Evolutionary conservation across 164 flowering plant genomes (phyloP), one percentile per base, ranked within the genome.

Genomic region (Pachysandra terminalis): DNA sequence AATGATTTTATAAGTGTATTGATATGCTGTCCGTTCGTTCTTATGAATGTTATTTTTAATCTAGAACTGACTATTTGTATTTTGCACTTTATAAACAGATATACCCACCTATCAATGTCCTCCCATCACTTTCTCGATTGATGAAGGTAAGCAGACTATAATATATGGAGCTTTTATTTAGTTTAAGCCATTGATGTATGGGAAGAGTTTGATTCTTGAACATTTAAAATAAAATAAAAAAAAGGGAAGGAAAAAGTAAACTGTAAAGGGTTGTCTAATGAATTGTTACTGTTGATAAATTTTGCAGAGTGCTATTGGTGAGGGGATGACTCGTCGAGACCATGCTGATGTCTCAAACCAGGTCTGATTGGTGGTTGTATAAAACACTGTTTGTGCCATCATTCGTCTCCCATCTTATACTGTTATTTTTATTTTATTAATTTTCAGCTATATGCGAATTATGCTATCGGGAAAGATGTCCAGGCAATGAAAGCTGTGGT

Each of bases 391-490:
- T 40, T 40, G 45, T 10, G 7, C 7, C 10, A 5, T 40, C 45
- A 40, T 40, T 40, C 10, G 45, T 10, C 16, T 63, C 45, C 21
- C 24, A 2, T 27, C 40, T 21, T 0, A n/a, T 57, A 17, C 24
- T 37, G 56, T 67, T 26, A 19, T 13, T 59, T 0, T 62, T 57
- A 48, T 22, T n/a, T n/a, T n/a, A n/a, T n/a, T n/a, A n/a, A 0
- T 32, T 55, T 57, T 66, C 80, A 93, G 99, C 83, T 93, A 0
- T 96, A 96, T 81, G 99, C 99, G 75, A 96, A 96, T 73, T 96
- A 96, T 85, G 98, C 98, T 5, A 93, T 96, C 69, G 99, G 99
- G 51, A 96, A 96, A 96, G n/a, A n/a, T n/a, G n/a, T n/a, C n/a
- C n/a, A n/a, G n/a, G n/a, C n/a, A n/a, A n/a, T n/a, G n/a, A n/a